These are phyloP conservation scores for Lophiostoma macrostomum DNA, from an alignment of 495 filamentous ascomycete genomes.

Conservation along the genomic window DNA sequence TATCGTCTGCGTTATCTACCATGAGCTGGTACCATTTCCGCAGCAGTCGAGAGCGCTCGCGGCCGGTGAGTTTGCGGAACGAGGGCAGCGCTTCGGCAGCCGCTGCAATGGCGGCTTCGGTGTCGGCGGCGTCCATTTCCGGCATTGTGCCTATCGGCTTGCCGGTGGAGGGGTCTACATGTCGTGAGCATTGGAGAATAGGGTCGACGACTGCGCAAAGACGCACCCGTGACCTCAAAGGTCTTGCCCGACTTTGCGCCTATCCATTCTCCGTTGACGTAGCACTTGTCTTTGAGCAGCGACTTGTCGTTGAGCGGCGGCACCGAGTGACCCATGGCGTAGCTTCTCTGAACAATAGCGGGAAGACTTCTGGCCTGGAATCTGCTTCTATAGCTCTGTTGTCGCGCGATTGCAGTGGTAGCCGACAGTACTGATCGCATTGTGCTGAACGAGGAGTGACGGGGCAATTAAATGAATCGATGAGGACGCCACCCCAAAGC, in stretches of 20 bases:
- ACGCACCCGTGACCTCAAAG: constrained; percentile 43
- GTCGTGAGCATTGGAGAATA: background rate
- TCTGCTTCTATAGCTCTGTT: constrained; percentile 30
- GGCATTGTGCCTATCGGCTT: constrained; percentile 78
- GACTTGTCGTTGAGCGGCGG: constrained; percentile 44
- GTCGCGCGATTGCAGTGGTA: constrained; percentile 16
- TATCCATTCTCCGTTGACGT: constrained; percentile 47
- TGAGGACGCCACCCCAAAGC: background rate
- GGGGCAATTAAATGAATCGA: background rate
- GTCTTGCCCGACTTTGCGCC: constrained; percentile 45
- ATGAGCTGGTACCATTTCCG: constrained; percentile 89
- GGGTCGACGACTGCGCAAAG: background rate
- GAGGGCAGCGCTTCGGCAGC: constrained; percentile 71
- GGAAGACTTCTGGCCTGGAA: constrained; percentile 34
- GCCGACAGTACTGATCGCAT: constrained; percentile 24
- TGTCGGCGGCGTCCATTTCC: constrained; percentile 73
- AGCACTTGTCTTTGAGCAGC: constrained; percentile 42
- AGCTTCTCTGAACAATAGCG: constrained; percentile 30
- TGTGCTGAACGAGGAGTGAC: background rate
- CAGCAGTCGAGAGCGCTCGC: constrained; percentile 73
- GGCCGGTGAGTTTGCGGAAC: constrained; percentile 67
- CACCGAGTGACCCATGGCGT: constrained; percentile 39
- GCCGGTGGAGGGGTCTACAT: constrained; percentile 72
- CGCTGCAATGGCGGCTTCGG: constrained; percentile 71
- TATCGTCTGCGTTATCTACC: constrained; percentile 80